Percentiles rank a stretch among this genome's conserved stretches.
Conservation (phyloP, 2,329 filamentous ascomycete species). For the Celoporthe dispersa region DNA sequence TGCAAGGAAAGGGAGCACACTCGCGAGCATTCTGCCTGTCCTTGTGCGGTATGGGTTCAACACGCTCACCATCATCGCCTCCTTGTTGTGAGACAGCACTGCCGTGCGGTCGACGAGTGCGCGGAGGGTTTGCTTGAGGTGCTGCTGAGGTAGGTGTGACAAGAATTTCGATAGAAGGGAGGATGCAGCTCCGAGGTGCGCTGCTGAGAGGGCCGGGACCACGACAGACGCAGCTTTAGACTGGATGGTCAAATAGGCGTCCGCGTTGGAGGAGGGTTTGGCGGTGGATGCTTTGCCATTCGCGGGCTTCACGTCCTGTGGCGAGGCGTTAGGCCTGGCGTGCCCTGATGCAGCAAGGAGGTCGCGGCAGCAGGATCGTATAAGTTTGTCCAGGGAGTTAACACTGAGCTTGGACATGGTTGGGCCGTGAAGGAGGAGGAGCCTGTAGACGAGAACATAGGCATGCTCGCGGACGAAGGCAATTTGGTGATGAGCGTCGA, state of each 20-base stretch:
- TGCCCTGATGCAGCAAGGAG: slow-evolving; percentile 61
- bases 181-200: slow-evolving; percentile 61
- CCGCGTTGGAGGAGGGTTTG: slow-evolving; percentile 64
- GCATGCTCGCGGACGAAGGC: slow-evolving; percentile 60
- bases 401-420: slow-evolving; percentile 69
- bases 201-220: slow-evolving; percentile 40
- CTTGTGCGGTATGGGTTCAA: slow-evolving; percentile 74
- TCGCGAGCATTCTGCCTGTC: slow-evolving; percentile 68
- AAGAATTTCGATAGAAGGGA: slow-evolving; percentile 67
- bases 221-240: slow-evolving; percentile 33
- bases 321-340: slow-evolving; percentile 19
- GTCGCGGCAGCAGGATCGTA: slow-evolving; percentile 76
- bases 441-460: slow-evolving; percentile 62
- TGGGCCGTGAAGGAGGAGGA: slow-evolving; percentile 67
- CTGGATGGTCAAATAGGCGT: slow-evolving; percentile 67
- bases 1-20: slow-evolving; percentile 79
- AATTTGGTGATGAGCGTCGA: slow-evolving; percentile 59
- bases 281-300: slow-evolving; percentile 38
- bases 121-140: slow-evolving; percentile 72
- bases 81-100: slow-evolving; percentile 69
- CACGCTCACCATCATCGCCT: slow-evolving; percentile 80
- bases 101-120: slow-evolving; percentile 80
- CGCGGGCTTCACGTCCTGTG: slow-evolving; percentile 33
- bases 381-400: slow-evolving; percentile 62
- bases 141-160: slow-evolving; percentile 64